These are phyloP conservation scores for Podaxis pistillaris DNA, from an alignment of 768 basidiomycete genomes.

Conservation along the genomic window DNA sequence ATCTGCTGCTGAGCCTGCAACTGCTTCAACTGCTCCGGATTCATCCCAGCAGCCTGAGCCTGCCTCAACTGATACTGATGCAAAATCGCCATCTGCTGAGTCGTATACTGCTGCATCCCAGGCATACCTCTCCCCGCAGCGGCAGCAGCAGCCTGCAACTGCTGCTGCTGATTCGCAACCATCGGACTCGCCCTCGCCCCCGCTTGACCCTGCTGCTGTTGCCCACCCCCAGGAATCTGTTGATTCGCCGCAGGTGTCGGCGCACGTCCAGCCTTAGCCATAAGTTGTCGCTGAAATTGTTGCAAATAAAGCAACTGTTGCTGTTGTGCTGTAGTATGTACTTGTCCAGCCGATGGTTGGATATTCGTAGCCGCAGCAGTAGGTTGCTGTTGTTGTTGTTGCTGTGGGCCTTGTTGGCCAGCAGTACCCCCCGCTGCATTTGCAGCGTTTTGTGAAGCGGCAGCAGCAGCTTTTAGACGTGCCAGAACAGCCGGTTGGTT, in stretches of 20 bases:
- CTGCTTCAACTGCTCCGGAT: constrained; percentile 5
- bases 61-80: neutral
- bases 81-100: neutral
- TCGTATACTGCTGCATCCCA: neutral
- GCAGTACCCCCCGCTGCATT: constrained; percentile 4
- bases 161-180: constrained; percentile 7
- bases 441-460: constrained; percentile 6
- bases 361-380: constrained; percentile 26
- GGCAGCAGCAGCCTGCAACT: neutral
- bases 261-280: neutral
- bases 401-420: constrained; percentile 20
- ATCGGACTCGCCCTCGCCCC: neutral
- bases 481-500: constrained; percentile 20
- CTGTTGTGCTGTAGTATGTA: constrained; percentile 15
- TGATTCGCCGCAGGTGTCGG: neutral
- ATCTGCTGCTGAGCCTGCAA: neutral
- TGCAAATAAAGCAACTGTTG: constrained; percentile 17
- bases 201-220: neutral
- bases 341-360: constrained; percentile 16
- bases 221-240: neutral
- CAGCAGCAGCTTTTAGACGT: constrained; percentile 28
- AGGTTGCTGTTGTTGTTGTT: constrained; percentile 24
- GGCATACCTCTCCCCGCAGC: neutral
- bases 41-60: neutral
- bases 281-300: constrained; percentile 11